Percentiles rank a stretch among this genome's conserved stretches.
Conservation (phyloP, 805 yeast species). For the Starmera quercuum region DNA sequence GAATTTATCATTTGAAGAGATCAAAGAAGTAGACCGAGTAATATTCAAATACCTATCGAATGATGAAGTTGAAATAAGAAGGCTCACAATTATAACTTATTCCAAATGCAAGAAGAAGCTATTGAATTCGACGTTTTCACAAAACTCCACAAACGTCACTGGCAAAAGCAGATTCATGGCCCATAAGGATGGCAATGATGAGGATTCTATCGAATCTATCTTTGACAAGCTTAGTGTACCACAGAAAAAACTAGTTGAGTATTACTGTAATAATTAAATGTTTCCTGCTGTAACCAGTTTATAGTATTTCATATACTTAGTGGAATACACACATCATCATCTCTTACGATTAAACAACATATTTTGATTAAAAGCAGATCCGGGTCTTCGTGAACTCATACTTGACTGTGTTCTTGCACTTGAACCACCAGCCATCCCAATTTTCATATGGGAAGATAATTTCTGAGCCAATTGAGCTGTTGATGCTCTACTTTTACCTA, state of each 20-base stretch:
- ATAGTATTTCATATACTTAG: too few species aligned
- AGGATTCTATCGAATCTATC: conserved; percentile 15
- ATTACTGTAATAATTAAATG: conserved; percentile 24
- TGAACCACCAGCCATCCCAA: conserved; percentile 6
- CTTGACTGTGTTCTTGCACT: conserved; percentile 4
- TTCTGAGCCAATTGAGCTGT: conserved; percentile 18
- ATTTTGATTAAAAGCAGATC: conserved; percentile 9
- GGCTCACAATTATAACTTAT: conserved; percentile 17
- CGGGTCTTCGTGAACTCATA: conserved; percentile 8
- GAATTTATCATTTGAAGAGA: conserved; percentile 7
- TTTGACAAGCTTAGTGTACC: conserved; percentile 31
- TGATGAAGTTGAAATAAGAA: conserved; percentile 20
- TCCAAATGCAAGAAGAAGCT: conserved; percentile 18
- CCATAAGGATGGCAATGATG: conserved; percentile 9
- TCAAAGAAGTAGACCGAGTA: conserved; percentile 13
- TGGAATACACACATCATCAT: neutral
- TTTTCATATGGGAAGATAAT: conserved; percentile 17
- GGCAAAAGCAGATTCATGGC: conserved; percentile 19
- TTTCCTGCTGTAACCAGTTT: neutral
- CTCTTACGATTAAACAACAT: conserved; percentile 8
- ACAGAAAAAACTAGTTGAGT: conserved; percentile 40
- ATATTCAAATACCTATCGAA: conserved; percentile 10
- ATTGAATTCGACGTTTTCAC: too few species aligned
- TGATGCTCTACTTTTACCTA: conserved; percentile 10
- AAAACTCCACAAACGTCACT: conserved; percentile 6